phyloP scores from a whole-genome alignment of 495 filamentous ascomycete species.

The Haplographium delicatum region DNA sequence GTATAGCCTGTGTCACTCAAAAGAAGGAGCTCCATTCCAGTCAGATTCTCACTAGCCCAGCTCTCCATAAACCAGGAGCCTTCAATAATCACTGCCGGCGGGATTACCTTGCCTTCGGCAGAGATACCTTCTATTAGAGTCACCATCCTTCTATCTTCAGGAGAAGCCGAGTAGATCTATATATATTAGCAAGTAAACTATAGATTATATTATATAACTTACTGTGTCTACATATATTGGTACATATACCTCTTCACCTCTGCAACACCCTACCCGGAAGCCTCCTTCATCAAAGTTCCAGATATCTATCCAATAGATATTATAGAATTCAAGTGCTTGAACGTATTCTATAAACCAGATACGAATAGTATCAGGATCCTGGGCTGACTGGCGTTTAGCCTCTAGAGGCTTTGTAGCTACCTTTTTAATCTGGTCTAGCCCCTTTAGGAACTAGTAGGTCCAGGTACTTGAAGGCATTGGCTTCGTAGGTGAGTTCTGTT shows the following conservation, averaged over 20 bases:
- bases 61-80: not conserved
- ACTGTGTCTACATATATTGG: too few relatives aligned
- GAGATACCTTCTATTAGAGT: not conserved
- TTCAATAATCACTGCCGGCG: not conserved
- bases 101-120: not conserved
- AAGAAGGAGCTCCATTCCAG: not conserved
- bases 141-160: not conserved
- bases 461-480: too few relatives aligned
- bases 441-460: too few relatives aligned
- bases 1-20: not conserved
- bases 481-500: too few relatives aligned
- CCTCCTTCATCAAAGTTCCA: not conserved
- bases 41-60: not conserved
- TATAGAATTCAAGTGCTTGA: not conserved
- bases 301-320: not conserved
- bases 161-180: not conserved
- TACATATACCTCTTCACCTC: not conserved
- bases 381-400: not conserved
- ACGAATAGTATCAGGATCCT: not conserved
- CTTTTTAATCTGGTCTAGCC: not conserved
- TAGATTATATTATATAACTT: too few relatives aligned
- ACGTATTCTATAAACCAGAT: not conserved
- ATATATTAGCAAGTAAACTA: not conserved
- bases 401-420: not conserved
- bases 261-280: not conserved